Base-by-base conservation (phyloP, 1,284 basidiomycete genomes). In the Melampsora americana region DNA sequence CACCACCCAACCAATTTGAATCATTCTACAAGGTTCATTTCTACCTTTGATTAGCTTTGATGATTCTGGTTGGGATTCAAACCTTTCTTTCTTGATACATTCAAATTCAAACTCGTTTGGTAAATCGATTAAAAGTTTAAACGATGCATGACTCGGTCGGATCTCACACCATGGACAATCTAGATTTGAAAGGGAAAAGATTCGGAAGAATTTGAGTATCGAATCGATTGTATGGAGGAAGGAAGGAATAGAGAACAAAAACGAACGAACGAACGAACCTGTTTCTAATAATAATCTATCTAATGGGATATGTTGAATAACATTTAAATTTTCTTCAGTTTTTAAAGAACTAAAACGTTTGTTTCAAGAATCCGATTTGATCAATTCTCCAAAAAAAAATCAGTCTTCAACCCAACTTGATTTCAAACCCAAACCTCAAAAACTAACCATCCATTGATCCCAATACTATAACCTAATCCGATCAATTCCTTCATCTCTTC, bases 231-330 rank as follows among this genome's bases (percentile, higher is more conserved):
- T n/a, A n/a, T n/a, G n/a, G n/a, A n/a, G n/a, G n/a, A n/a, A n/a
- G n/a, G n/a, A n/a, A n/a, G n/a, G n/a, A n/a, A n/a, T n/a, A n/a
- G n/a, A n/a, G n/a, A n/a, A n/a, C n/a, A n/a, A n/a, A n/a, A n/a
- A n/a, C n/a, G n/a, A n/a, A n/a, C n/a, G n/a, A n/a, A n/a, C n/a
- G n/a, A n/a, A n/a, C n/a, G 74, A 61, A 89, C 91, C 90, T 62
- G 91, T 93, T 82, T 95, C 93, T 14, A 95, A 85, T 84, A 94
- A 85, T 65, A 95, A 83, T 73, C 85, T 85, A 42, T 89, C 88
- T 2, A 88, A 85, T 0, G 86, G 89, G 35, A 95, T 87, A 1
- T 85, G 82, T 76, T 87, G 87, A 9, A 88, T 86, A 1, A 88
- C 86, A 0, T 86, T 83, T 0, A 95, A 83, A 79, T 91, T 92